These are phyloP conservation scores for Copromyces sp. DNA, from an alignment of 495 filamentous ascomycete species.

Conservation along the genomic window DNA sequence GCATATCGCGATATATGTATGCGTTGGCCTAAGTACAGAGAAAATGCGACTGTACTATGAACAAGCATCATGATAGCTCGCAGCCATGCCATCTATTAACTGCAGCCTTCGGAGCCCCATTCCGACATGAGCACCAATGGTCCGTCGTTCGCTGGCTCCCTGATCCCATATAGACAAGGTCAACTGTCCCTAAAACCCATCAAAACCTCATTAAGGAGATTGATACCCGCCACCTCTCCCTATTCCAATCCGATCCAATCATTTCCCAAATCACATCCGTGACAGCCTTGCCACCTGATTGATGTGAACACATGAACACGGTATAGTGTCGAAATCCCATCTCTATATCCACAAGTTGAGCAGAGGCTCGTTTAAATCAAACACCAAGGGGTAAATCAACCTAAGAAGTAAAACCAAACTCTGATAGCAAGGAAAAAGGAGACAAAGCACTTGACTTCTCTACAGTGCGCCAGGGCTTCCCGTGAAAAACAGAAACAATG, in stretches of 20 bases:
- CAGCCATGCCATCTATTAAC: not conserved
- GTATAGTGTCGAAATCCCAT: not conserved
- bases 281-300: not conserved
- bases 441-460: not conserved
- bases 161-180: slow-evolving; percentile 1
- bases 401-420: not conserved
- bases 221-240: not conserved
- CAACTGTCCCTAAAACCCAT: not conserved
- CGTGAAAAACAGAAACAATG: not conserved
- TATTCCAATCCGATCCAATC: not conserved
- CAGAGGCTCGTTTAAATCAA: not conserved
- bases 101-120: too few relatives aligned
- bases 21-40: not conserved
- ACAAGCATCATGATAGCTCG: not conserved
- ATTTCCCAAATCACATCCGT: not conserved
- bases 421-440: not conserved
- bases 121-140: not conserved
- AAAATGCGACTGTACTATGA: not conserved
- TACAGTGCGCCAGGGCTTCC: not conserved
- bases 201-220: not conserved
- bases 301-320: not conserved
- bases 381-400: not conserved
- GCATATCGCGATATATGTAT: not conserved
- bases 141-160: not conserved
- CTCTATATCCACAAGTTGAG: not conserved